Evolutionary conservation across 345 rosid genomes (phyloP).

Genomic region (Luvunga scandens): DNA sequence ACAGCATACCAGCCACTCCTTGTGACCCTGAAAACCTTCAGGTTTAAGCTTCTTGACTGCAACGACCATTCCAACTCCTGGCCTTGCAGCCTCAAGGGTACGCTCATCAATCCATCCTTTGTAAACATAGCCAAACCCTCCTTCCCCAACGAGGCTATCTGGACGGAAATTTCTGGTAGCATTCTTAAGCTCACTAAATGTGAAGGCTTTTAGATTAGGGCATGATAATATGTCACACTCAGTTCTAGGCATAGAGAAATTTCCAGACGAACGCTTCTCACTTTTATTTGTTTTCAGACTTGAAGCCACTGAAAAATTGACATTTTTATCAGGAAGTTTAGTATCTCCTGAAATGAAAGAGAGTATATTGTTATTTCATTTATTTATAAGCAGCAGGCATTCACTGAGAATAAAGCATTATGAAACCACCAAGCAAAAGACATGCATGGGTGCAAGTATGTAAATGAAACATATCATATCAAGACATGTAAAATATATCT

Average conservation of each 20-base stretch:
- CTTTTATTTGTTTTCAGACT: constrained; percentile 4
- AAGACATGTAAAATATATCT: background rate
- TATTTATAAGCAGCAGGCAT: background rate
- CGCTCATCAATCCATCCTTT: constrained; percentile 71
- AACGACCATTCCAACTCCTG: constrained; percentile 49
- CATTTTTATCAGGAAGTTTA: constrained; percentile 10
- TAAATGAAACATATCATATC: background rate
- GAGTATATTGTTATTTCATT: background rate
- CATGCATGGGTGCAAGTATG: background rate
- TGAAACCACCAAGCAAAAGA: background rate
- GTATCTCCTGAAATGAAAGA: constrained; percentile 20
- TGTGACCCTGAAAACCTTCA: constrained; percentile 77
- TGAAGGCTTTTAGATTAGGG: constrained; percentile 54
- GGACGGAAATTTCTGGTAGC: constrained; percentile 68
- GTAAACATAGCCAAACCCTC: constrained; percentile 86
- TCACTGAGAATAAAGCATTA: constrained; percentile 5
- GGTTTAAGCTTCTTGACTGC: constrained; percentile 77
- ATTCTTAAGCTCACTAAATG: constrained; percentile 46
- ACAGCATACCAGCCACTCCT: constrained; percentile 77
- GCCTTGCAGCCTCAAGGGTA: constrained; percentile 32
- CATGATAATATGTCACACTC: constrained; percentile 53
- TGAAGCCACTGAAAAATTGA: constrained; percentile 25
- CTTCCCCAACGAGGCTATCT: constrained; percentile 74
- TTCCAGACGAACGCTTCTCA: constrained; percentile 22
- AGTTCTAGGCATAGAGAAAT: constrained; percentile 28